phyloP scores from a whole-genome alignment of 371 early-diverging fungal genomes.

The Syncephalastrum racemosum region DNA sequence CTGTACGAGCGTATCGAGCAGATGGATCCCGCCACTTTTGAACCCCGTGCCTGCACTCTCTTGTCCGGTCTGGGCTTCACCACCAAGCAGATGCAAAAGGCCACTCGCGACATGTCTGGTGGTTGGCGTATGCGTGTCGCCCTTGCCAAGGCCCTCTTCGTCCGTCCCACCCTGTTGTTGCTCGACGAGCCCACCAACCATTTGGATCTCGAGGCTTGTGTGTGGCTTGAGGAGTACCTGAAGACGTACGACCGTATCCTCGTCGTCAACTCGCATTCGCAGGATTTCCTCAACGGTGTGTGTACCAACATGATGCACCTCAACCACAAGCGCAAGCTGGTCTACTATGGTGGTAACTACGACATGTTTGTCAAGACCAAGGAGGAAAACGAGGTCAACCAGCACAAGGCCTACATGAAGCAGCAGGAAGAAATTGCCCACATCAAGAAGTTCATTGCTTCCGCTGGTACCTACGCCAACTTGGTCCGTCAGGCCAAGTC shows the following conservation, averaged over 20 bases:
- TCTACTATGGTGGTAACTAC: constrained; percentile 98
- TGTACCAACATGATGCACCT: constrained; percentile 95
- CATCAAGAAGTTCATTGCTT: constrained; percentile 98
- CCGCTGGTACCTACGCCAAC: constrained; percentile 99
- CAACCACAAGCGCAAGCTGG: constrained; percentile 85
- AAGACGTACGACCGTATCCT: constrained; percentile 93
- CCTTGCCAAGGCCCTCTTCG: constrained; percentile 95
- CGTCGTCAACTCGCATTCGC: constrained; percentile 97
- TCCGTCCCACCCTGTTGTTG: constrained; percentile 93
- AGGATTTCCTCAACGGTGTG: constrained; percentile 97
- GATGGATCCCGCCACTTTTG: constrained; percentile 93
- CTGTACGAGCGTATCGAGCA: constrained; percentile 93
- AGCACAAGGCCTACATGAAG: constrained; percentile 97
- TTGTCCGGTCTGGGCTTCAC: constrained; percentile 96
- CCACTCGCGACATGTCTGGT: constrained; percentile 96
- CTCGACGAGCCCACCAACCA: constrained; percentile 99
- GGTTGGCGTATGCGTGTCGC: constrained; percentile 99
- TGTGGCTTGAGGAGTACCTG: constrained; percentile 98
- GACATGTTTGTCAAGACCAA: constrained; percentile 95
- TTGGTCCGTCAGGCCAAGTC: constrained; percentile 98
- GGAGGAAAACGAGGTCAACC: constrained; percentile 92
- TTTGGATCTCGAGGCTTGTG: constrained; percentile 96
- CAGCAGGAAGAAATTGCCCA: constrained; percentile 98
- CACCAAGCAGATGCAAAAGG: constrained; percentile 79
- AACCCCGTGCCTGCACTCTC: constrained; percentile 88